A percentile compares a stretch with the other conserved stretches of the same genome.
Conservation (phyloP, 306 rosid genomes). For the Glycyrrhiza uralensis region DNA sequence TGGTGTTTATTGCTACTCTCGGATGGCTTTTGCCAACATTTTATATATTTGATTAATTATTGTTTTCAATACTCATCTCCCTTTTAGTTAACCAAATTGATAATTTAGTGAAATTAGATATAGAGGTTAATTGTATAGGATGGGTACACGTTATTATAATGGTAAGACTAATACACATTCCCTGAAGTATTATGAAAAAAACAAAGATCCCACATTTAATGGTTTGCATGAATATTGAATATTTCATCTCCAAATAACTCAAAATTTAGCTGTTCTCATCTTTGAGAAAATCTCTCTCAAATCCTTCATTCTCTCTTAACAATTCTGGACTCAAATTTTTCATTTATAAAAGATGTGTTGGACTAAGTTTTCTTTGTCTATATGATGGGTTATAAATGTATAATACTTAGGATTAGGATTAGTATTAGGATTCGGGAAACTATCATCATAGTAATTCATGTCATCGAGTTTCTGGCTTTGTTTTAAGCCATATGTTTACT, state of each 20-base stretch:
- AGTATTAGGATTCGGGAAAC: not conserved
- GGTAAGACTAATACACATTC: too few species aligned
- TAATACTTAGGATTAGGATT: not conserved
- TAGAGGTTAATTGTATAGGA: not conserved
- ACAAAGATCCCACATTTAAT: not conserved
- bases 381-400: not conserved
- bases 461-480: not conserved
- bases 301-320: not conserved
- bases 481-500: not conserved
- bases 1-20: not conserved
- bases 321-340: not conserved
- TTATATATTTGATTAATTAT: not conserved
- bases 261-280: not conserved
- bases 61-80: not conserved
- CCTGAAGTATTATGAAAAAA: too few species aligned
- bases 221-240: not conserved
- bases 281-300: not conserved
- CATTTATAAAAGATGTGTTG: not conserved
- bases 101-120: not conserved
- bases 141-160: too few species aligned
- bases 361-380: not conserved
- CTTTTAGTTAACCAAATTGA: not conserved
- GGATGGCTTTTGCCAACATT: not conserved
- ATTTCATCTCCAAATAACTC: not conserved
- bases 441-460: not conserved